Percentiles rank a stretch among this genome's conserved stretches.
Conservation (phyloP, 2,329 filamentous ascomycete species). For the Daldinia sp. region DNA sequence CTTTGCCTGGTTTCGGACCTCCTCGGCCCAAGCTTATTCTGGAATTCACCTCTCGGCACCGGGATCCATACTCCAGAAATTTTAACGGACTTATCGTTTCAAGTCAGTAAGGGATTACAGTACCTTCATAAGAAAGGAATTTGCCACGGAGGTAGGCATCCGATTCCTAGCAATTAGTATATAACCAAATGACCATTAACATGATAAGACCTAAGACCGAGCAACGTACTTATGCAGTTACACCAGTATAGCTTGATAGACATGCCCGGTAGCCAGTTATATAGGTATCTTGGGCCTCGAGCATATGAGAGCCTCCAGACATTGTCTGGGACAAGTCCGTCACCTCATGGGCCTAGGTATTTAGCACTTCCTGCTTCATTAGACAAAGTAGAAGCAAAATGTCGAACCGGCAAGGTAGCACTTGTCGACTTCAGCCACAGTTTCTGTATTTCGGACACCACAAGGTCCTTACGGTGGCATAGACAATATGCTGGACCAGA, state of each 20-base stretch:
- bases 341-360: slow-evolving; percentile 26
- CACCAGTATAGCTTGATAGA: slow-evolving; percentile 22
- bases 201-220: slow-evolving; percentile 20
- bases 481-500: slow-evolving; percentile 35
- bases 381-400: slow-evolving; percentile 25
- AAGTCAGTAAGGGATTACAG: slow-evolving; percentile 31
- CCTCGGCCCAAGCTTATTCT: slow-evolving; percentile 25
- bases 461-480: slow-evolving; percentile 1
- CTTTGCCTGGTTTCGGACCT: slow-evolving; percentile 33
- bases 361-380: slow-evolving; percentile 24
- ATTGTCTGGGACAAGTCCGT: slow-evolving; percentile 1
- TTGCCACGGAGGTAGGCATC: slow-evolving; percentile 30
- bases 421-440: slow-evolving; percentile 30
- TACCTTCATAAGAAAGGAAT: slow-evolving; percentile 31
- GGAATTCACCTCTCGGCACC: slow-evolving; percentile 12
- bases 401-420: slow-evolving; percentile 17
- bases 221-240: slow-evolving; percentile 31
- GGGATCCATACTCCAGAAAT: slow-evolving; percentile 20
- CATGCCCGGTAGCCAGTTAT: not conserved
- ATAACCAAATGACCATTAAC: slow-evolving; percentile 5
- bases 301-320: slow-evolving; percentile 13
- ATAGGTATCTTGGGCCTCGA: slow-evolving; percentile 25
- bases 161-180: not conserved
- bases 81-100: slow-evolving; percentile 24
- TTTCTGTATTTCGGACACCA: slow-evolving; percentile 4